Evolutionary conservation across 2,329 filamentous ascomycete genomes (phyloP), one percentile per base, ranked within the genome.

Genomic region (Paracamarosporium sp.): DNA sequence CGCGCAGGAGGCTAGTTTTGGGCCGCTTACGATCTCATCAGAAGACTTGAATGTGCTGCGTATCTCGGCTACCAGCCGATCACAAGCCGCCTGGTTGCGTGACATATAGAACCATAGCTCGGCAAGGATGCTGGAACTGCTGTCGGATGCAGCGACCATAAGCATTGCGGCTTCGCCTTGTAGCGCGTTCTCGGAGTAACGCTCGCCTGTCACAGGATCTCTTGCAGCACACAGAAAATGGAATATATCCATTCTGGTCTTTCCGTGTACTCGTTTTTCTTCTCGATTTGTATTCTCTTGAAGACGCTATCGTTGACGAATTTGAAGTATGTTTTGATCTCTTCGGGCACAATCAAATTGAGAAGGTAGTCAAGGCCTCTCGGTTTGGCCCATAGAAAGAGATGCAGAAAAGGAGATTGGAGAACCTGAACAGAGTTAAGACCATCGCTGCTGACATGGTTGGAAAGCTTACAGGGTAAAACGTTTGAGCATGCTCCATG

Each of bases 211-310:
- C 53, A 77, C 64, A 2, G 75, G 72, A 66, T 82, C 71, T 61
- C 72, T 71, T 55, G 78, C 73, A 47, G 75, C 61, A 53, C 76
- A 63, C 4, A 78, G 68, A 68, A 80, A 68, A 55, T 78, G 66
- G 65, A 77, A 76, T 56, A 80, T 75, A 61, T 79, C 78, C 38
- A 31, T 12, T 20, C 38, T 45, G 13, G 30, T 20, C 28, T 35
- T 24, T 54, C 46, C 8, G 7, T 41, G 13, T 44, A 20, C 25
- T 44, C 41, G 36, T 11, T 53, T 6, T 46, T 22, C 22, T 54
- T 27, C 27, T 56, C 36, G 13, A 30, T 15, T n/a, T 43, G 31
- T 13, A 60, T 50, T 2, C 50, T 13, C 3, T 31, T 13, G 1
- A 44, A 11, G 1, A 60, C 55, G 40, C 50, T 57, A 25, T 60